Evolutionary conservation across 345 rosid species (phyloP).

Genomic region (Syzygium aqueum): DNA sequence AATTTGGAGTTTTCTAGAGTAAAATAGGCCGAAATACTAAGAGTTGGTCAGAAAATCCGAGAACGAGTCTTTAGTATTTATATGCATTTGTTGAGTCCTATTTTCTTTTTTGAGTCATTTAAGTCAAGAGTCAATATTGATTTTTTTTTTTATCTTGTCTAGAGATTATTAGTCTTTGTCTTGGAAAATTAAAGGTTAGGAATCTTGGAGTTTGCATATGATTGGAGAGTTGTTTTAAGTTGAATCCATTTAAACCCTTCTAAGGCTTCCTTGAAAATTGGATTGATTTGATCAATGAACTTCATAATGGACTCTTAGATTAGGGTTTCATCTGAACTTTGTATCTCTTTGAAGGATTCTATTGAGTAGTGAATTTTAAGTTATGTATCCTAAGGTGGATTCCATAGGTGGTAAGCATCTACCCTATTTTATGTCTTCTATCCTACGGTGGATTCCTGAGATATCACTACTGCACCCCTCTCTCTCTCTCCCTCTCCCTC

Average conservation of each 20-base stretch:
- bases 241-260: not conserved
- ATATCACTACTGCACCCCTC: too few species aligned
- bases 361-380: too few species aligned
- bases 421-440: too few species aligned
- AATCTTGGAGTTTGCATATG: not conserved
- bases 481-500: too few species aligned
- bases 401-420: too few species aligned
- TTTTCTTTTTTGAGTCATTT: not conserved
- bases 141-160: not conserved
- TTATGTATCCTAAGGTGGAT: too few species aligned
- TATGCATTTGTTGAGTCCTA: slow-evolving; percentile 23
- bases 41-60: too few species aligned
- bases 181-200: slow-evolving; percentile 34
- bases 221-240: not conserved
- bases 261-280: not conserved
- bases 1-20: too few species aligned
- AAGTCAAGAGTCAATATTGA: too few species aligned
- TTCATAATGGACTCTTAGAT: not conserved
- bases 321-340: not conserved
- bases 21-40: too few species aligned
- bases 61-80: too few species aligned
- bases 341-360: not conserved
- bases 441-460: too few species aligned
- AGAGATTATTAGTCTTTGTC: not conserved
- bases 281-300: not conserved